Evolutionary conservation across 495 filamentous ascomycete species (phyloP).

Genomic region (Hypoxylon crocopeplum): DNA sequence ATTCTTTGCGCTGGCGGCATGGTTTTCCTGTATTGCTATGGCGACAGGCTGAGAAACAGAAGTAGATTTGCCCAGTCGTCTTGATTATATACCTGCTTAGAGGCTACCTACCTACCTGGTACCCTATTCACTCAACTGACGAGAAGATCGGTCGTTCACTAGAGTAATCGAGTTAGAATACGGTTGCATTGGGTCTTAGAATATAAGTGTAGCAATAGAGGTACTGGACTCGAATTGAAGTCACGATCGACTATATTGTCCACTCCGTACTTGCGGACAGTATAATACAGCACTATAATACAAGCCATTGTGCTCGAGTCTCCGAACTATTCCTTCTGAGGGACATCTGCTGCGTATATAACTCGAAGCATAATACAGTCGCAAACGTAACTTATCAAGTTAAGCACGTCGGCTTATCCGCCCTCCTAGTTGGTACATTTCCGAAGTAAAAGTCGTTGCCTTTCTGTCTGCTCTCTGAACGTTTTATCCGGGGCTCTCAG

Average conservation of each 20-base stretch:
- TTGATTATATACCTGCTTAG: too few relatives aligned
- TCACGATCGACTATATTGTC: conserved; percentile 16
- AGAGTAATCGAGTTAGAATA: too few relatives aligned
- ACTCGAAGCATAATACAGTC: conserved; percentile 9
- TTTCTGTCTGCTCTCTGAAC: conserved; percentile 1
- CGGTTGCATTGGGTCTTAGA: too few relatives aligned
- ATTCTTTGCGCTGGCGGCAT: conserved; percentile 26
- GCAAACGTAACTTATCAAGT: not conserved
- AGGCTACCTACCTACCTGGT: too few relatives aligned
- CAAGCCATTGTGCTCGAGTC: conserved; percentile 20
- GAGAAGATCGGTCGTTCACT: too few relatives aligned
- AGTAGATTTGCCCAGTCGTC: conserved; percentile 34
- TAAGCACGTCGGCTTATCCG: conserved; percentile 6
- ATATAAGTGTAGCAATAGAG: too few relatives aligned
- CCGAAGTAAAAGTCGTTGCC: not conserved
- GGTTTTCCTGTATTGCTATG: conserved; percentile 25
- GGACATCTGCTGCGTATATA: conserved; percentile 6
- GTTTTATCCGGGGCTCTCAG: conserved; percentile 11
- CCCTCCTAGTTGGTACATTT: conserved; percentile 1
- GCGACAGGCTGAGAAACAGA: conserved; percentile 22
- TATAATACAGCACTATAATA: conserved; percentile 32
- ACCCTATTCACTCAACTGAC: too few relatives aligned
- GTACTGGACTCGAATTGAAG: conserved; percentile 19
- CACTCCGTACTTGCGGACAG: conserved; percentile 20
- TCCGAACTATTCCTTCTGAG: conserved; percentile 7